These are phyloP conservation scores for Pochonia chlamydosporia DNA, from an alignment of 2,329 filamentous ascomycete genomes.

Conservation along the genomic window DNA sequence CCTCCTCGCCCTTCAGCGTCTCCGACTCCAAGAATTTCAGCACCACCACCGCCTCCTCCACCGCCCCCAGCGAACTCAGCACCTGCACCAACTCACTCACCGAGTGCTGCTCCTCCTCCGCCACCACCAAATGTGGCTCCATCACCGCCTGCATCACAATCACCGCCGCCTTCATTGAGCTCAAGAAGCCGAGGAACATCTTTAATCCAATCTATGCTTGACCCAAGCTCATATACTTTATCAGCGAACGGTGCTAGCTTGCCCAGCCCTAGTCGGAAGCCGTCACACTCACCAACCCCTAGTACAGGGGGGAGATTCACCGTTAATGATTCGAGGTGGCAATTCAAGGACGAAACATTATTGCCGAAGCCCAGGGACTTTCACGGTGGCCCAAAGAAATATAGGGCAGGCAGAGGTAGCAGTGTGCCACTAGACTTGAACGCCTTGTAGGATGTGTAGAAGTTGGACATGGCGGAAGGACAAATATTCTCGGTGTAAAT, in stretches of 20 bases:
- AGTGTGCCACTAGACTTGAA: constrained; percentile 86
- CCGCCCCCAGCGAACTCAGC: constrained; percentile 28
- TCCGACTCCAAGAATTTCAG: constrained; percentile 31
- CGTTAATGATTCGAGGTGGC: constrained; percentile 77
- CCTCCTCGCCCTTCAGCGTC: constrained; percentile 17
- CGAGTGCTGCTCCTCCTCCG: constrained; percentile 22
- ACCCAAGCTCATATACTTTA: constrained; percentile 72
- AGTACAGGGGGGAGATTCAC: constrained; percentile 35
- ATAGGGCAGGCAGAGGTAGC: constrained; percentile 85
- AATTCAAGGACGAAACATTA: constrained; percentile 75
- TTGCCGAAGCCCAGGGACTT: constrained; percentile 85
- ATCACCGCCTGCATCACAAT: constrained; percentile 27
- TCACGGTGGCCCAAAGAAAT: constrained; percentile 65
- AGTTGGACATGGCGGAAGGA: not conserved
- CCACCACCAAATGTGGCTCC: constrained; percentile 19
- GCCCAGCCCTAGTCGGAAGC: constrained; percentile 35
- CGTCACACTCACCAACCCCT: constrained; percentile 22
- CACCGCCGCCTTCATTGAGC: constrained; percentile 32
- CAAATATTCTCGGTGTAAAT: not conserved
- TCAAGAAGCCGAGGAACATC: constrained; percentile 37
- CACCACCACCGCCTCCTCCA: constrained; percentile 23
- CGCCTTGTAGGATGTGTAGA: constrained; percentile 21
- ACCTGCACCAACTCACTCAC: constrained; percentile 23
- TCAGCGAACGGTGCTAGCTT: constrained; percentile 55
- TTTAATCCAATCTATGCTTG: constrained; percentile 59